Conservation (phyloP, 148 eudicot species). For the Cornus controversa region DNA sequence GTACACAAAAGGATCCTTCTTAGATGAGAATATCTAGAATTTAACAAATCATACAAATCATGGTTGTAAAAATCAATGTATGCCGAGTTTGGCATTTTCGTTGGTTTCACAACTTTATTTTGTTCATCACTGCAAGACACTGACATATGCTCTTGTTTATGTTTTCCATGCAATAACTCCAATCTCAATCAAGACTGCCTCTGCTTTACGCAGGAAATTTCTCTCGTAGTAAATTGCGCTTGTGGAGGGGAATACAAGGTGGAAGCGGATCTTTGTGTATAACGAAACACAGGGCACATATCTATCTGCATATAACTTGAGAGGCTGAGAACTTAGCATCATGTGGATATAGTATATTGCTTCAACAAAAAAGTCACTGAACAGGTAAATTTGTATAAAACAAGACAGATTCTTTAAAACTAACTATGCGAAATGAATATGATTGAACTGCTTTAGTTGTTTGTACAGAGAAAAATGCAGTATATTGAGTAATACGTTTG, state of each 20-base stretch:
- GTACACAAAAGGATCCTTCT: not conserved
- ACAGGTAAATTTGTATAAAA: slow-evolving; percentile 12
- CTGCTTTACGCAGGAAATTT: slow-evolving; percentile 52
- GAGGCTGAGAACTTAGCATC: slow-evolving; percentile 4
- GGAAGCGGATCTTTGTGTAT: slow-evolving; percentile 27
- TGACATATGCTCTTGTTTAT: not conserved
- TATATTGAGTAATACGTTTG: not conserved
- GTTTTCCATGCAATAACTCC: slow-evolving; percentile 4
- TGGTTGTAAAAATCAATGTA: not conserved
- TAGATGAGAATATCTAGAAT: not conserved
- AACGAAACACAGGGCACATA: slow-evolving; percentile 5
- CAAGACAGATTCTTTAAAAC: slow-evolving; percentile 3
- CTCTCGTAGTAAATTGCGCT: slow-evolving; percentile 52
- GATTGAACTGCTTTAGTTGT: not conserved
- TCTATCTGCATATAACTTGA: not conserved
- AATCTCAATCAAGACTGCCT: too few species aligned
- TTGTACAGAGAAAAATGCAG: not conserved
- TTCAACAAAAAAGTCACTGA: slow-evolving; percentile 8
- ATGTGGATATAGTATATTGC: not conserved
- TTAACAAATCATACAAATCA: not conserved
- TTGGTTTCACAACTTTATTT: slow-evolving; percentile 3
- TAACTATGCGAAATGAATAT: slow-evolving; percentile 8
- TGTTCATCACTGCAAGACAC: not conserved
- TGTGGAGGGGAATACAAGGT: slow-evolving; percentile 81
- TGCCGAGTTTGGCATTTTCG: not conserved